phyloP scores from a whole-genome alignment of 1,284 basidiomycete species.

The Amylostereum chailletii region DNA sequence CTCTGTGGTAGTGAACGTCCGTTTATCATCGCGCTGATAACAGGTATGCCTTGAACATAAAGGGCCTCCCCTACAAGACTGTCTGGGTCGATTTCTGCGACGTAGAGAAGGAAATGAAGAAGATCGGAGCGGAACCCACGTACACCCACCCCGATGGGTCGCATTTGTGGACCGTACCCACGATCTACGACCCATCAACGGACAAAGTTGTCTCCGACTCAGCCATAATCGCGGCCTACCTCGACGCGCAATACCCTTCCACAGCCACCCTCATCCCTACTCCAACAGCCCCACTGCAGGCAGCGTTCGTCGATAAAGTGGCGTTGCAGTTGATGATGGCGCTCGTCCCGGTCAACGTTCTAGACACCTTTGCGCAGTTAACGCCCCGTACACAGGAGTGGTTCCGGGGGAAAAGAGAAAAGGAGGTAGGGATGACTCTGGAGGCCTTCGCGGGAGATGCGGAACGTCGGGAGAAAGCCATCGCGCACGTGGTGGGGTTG shows the following conservation, averaged over 20 bases:
- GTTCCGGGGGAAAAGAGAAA: neutral
- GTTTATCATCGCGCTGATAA: neutral
- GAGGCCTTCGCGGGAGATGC: neutral
- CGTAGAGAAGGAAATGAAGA: constrained; percentile 19
- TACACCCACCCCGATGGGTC: constrained; percentile 13
- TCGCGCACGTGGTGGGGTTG: neutral
- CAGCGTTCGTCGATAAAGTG: constrained; percentile 10
- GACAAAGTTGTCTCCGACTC: constrained; percentile 21
- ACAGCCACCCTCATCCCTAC: constrained; percentile 18
- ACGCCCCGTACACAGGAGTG: neutral
- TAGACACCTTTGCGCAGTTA: neutral
- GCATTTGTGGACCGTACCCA: constrained; percentile 25
- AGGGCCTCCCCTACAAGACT: constrained; percentile 23
- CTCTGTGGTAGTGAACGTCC: neutral
- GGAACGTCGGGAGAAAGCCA: neutral
- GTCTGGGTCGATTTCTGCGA: constrained; percentile 27
- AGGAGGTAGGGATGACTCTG: constrained; percentile 8
- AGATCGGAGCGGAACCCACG: constrained; percentile 19
- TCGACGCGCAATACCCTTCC: constrained; percentile 24
- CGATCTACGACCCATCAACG: constrained; percentile 21
- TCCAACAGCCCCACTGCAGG: constrained; percentile 14
- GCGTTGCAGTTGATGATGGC: constrained; percentile 1
- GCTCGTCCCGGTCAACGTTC: constrained; percentile 7
- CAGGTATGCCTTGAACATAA: constrained; percentile 24
- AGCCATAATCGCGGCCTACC: constrained; percentile 21